Evolutionary conservation across 192 early-diverging fungal genomes (phyloP).

Genomic region (Borealophlyctis nickersoniae): DNA sequence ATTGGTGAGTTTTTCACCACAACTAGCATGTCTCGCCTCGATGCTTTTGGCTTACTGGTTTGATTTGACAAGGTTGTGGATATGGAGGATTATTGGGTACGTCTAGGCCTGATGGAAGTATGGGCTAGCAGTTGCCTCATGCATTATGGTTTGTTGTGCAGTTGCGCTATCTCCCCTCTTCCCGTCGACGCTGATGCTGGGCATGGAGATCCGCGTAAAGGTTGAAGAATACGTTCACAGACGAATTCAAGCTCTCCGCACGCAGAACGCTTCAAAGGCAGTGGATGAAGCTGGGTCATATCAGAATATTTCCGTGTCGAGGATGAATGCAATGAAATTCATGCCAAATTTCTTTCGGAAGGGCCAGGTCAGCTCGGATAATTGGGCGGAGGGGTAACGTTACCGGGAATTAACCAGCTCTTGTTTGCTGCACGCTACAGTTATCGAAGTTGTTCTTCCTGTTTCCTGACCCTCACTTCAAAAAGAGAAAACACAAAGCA

Average conservation of each 20-base stretch:
- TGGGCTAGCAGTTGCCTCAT: neutral
- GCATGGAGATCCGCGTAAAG: slow-evolving; percentile 98
- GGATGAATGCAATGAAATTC: slow-evolving; percentile 99
- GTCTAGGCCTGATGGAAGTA: slow-evolving; percentile 26
- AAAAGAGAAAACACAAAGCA: slow-evolving; percentile 97
- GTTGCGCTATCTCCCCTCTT: slow-evolving; percentile 82
- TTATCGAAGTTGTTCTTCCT: slow-evolving; percentile 96
- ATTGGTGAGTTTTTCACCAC: slow-evolving; percentile 65
- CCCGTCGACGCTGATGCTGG: slow-evolving; percentile 89
- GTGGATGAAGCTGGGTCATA: slow-evolving; percentile 67
- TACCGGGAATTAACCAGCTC: neutral
- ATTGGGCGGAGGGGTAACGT: too few relatives aligned
- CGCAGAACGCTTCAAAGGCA: slow-evolving; percentile 43
- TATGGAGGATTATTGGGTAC: slow-evolving; percentile 82
- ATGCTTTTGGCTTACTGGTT: slow-evolving; percentile 1
- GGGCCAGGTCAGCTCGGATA: slow-evolving; percentile 71
- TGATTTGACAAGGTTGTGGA: slow-evolving; percentile 66
- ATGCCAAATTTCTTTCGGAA: slow-evolving; percentile 96
- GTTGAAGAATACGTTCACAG: slow-evolving; percentile 90
- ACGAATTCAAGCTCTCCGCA: slow-evolving; percentile 74
- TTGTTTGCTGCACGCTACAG: slow-evolving; percentile 46
- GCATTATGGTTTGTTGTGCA: neutral
- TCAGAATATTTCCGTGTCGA: slow-evolving; percentile 94
- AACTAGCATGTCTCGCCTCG: neutral
- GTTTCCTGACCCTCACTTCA: slow-evolving; percentile 99